These are phyloP conservation scores for Phyllosticta capitalensis DNA, from an alignment of 2,329 filamentous ascomycete species.

Conservation along the genomic window DNA sequence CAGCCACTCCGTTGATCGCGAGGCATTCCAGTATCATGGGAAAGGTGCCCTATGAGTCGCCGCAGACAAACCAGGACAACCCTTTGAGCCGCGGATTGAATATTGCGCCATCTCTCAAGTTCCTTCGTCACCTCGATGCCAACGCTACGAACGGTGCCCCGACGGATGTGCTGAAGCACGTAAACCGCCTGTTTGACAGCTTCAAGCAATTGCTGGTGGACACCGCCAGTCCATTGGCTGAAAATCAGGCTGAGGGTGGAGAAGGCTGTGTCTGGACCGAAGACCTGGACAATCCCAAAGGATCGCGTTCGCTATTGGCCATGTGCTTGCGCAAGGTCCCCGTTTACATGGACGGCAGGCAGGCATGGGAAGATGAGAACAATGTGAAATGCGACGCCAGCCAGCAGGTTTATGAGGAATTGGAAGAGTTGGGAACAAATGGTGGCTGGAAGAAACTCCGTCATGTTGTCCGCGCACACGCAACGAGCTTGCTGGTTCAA, in stretches of 20 bases:
- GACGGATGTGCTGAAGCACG: background rate
- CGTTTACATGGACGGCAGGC: slow-evolving; percentile 31
- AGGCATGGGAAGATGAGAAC: slow-evolving; percentile 25
- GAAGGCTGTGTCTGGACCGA: background rate
- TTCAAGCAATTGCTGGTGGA: background rate
- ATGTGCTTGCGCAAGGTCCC: slow-evolving; percentile 33
- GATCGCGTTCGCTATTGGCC: slow-evolving; percentile 28
- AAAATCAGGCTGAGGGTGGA: slow-evolving; percentile 6
- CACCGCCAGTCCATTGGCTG: slow-evolving; percentile 24
- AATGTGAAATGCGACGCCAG: slow-evolving; percentile 25
- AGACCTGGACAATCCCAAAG: background rate
- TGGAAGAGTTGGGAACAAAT: slow-evolving; percentile 25
- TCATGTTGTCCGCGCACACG: slow-evolving; percentile 33
- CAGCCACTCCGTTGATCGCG: background rate
- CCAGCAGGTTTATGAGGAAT: slow-evolving; percentile 30
- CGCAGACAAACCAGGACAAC: background rate
- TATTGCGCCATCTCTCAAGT: background rate
- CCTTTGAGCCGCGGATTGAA: background rate
- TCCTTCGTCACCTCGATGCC: slow-evolving; percentile 2
- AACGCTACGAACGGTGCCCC: background rate
- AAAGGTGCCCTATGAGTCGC: background rate
- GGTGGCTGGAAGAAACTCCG: slow-evolving; percentile 30
- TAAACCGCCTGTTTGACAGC: background rate
- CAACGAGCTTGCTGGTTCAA: slow-evolving; percentile 26
- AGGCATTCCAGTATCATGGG: background rate